phyloP scores from a whole-genome alignment of 345 rosid species.

The Moricandia moricandioides region DNA sequence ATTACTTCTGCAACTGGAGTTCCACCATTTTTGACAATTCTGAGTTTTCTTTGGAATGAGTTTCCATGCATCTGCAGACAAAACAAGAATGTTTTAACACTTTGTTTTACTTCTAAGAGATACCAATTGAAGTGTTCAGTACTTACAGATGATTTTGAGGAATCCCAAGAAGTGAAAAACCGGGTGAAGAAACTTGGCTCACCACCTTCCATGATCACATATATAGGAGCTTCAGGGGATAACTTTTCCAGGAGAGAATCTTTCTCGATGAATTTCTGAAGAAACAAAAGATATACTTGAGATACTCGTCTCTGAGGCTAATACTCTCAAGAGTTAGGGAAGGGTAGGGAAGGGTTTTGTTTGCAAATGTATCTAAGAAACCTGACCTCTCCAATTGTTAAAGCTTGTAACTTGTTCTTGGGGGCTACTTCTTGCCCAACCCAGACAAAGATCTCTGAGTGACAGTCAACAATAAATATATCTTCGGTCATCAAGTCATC shows the following conservation, averaged over 20 bases:
- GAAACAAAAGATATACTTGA: slow-evolving; percentile 16
- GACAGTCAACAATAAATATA: slow-evolving; percentile 79
- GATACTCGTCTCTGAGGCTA: slow-evolving; percentile 4
- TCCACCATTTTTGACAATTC: slow-evolving; percentile 75
- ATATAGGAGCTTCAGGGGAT: slow-evolving; percentile 72
- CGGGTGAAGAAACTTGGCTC: slow-evolving; percentile 94
- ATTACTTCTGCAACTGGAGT: slow-evolving; percentile 74
- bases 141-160: slow-evolving; percentile 74
- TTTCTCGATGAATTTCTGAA: slow-evolving; percentile 74
- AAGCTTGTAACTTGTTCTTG: slow-evolving; percentile 63
- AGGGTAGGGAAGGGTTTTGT: not conserved
- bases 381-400: slow-evolving; percentile 82
- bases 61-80: slow-evolving; percentile 86
- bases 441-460: slow-evolving; percentile 88
- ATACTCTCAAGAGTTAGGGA: not conserved
- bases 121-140: not conserved
- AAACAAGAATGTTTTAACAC: slow-evolving; percentile 3
- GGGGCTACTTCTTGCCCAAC: slow-evolving; percentile 85
- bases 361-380: not conserved
- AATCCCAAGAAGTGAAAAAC: slow-evolving; percentile 82
- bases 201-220: slow-evolving; percentile 79
- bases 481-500: slow-evolving; percentile 99
- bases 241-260: slow-evolving; percentile 76
- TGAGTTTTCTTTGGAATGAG: slow-evolving; percentile 90
- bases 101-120: not conserved